Conservation (phyloP, 768 basidiomycete species). For the Phlebiopsis gigantea region DNA sequence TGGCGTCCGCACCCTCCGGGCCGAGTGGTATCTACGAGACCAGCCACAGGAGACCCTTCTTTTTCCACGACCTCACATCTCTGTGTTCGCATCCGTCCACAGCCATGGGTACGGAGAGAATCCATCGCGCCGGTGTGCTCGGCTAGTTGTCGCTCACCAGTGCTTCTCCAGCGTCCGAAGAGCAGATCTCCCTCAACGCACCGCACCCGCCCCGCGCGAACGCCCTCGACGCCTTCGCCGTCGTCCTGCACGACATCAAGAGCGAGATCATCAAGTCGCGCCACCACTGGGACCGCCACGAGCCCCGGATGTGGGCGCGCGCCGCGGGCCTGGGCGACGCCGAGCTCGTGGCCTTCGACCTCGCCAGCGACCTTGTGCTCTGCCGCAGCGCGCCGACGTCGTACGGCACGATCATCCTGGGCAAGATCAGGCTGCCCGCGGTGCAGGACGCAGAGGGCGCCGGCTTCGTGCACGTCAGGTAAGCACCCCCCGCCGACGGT, state of each 20-base stretch:
- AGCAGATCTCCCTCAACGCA: conserved; percentile 50
- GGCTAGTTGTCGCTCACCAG: not conserved
- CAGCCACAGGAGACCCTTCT: not conserved
- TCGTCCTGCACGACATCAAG: conserved; percentile 52
- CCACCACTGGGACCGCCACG: conserved; percentile 66
- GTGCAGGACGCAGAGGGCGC: conserved; percentile 56
- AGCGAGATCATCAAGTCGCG: conserved; percentile 62
- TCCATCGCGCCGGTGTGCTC: not conserved
- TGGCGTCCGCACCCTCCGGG: conserved; percentile 7
- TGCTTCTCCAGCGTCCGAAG: conserved; percentile 42
- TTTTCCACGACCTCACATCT: not conserved
- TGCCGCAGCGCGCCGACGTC: conserved; percentile 52
- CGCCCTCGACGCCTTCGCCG: conserved; percentile 61
- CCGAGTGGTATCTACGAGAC: not conserved
- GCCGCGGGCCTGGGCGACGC: conserved; percentile 47
- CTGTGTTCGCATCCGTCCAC: not conserved
- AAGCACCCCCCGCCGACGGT: not conserved
- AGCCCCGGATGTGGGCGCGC: conserved; percentile 66
- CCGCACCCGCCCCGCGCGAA: conserved; percentile 56
- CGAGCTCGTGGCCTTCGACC: conserved; percentile 46
- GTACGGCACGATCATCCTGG: conserved; percentile 69
- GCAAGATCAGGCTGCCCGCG: conserved; percentile 70
- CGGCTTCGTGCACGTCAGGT: conserved; percentile 73
- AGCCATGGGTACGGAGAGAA: not conserved
- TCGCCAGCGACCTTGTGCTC: conserved; percentile 38